A percentile compares a stretch with the other conserved stretches of the same genome.
Evolutionary conservation across 768 basidiomycete genomes (phyloP).

Genomic region (Boletus pseudopeckii): DNA sequence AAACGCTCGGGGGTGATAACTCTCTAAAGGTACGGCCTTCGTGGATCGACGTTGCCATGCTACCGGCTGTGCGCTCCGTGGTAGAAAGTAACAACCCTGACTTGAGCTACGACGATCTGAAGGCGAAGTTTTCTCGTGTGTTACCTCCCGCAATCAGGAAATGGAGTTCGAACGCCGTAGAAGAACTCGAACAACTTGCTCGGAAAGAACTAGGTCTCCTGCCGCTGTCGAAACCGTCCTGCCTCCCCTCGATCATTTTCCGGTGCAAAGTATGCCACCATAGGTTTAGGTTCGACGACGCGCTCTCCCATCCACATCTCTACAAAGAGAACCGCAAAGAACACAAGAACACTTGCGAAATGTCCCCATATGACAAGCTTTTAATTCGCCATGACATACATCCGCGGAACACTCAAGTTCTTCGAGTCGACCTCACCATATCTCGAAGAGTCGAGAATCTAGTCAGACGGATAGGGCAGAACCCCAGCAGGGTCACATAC

Average conservation of each 20-base stretch:
- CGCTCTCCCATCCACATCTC: conserved; percentile 8
- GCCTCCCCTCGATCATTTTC: conserved; percentile 9
- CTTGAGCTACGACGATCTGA: not conserved
- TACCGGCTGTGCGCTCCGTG: not conserved
- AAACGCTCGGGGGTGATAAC: not conserved
- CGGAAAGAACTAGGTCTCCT: not conserved
- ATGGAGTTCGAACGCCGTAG: conserved; percentile 9
- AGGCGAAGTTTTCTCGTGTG: not conserved
- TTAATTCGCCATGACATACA: not conserved
- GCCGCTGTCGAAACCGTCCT: conserved; percentile 3
- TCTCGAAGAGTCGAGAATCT: conserved; percentile 9
- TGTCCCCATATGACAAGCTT: not conserved
- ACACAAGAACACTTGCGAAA: not conserved
- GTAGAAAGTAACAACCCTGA: not conserved
- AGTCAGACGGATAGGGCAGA: conserved; percentile 6
- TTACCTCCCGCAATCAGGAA: not conserved
- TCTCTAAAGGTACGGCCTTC: not conserved
- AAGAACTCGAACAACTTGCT: conserved; percentile 9
- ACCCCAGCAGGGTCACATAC: not conserved
- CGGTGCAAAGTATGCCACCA: conserved; percentile 2
- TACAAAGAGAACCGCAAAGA: not conserved
- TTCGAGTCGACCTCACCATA: conserved; percentile 5
- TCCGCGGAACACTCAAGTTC: not conserved
- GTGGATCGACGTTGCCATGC: conserved; percentile 3
- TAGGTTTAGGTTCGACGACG: conserved; percentile 2